Conservation (phyloP, 768 basidiomycete genomes). For the Collybiopsis confluens region DNA sequence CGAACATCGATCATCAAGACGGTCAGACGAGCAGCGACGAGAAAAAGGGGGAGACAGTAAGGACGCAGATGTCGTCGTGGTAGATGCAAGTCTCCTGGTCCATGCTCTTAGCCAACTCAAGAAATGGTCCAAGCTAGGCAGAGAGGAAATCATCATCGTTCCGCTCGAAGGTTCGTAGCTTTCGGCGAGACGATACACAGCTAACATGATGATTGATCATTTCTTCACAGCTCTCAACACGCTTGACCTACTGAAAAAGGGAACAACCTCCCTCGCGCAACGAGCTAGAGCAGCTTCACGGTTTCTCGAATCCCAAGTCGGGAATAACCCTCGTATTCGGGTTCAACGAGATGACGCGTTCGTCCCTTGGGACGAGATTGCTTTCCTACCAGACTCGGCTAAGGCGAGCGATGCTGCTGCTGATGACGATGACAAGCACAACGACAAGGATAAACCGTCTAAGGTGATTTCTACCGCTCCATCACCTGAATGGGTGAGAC, state of each 20-base stretch:
- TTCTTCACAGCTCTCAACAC: slow-evolving; percentile 72
- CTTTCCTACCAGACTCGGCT: slow-evolving; percentile 36
- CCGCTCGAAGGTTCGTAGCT: slow-evolving; percentile 77
- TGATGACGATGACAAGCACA: slow-evolving; percentile 4
- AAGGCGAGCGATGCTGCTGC: slow-evolving; percentile 20
- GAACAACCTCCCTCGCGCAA: slow-evolving; percentile 70
- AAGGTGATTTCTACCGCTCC: slow-evolving; percentile 18
- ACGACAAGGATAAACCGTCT: too few species aligned
- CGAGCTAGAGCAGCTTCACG: slow-evolving; percentile 85
- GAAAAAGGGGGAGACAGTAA: slow-evolving; percentile 32
- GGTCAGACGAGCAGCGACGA: slow-evolving; percentile 20
- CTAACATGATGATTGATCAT: background rate
- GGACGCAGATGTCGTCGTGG: slow-evolving; percentile 71
- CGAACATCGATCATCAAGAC: slow-evolving; percentile 20
- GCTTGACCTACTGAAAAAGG: slow-evolving; percentile 90
- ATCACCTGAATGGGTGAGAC: slow-evolving; percentile 81
- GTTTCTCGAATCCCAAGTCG: slow-evolving; percentile 83
- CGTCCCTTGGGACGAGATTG: slow-evolving; percentile 74
- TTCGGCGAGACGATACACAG: too few species aligned
- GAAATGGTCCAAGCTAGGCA: slow-evolving; percentile 74
- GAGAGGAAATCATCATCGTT: slow-evolving; percentile 75
- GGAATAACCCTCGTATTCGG: slow-evolving; percentile 73
- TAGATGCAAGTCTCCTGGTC: slow-evolving; percentile 80
- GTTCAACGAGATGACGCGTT: slow-evolving; percentile 83
- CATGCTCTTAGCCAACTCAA: slow-evolving; percentile 76